Conservation (phyloP, 148 eudicot species). For the Vaccinium macrocarpon region DNA sequence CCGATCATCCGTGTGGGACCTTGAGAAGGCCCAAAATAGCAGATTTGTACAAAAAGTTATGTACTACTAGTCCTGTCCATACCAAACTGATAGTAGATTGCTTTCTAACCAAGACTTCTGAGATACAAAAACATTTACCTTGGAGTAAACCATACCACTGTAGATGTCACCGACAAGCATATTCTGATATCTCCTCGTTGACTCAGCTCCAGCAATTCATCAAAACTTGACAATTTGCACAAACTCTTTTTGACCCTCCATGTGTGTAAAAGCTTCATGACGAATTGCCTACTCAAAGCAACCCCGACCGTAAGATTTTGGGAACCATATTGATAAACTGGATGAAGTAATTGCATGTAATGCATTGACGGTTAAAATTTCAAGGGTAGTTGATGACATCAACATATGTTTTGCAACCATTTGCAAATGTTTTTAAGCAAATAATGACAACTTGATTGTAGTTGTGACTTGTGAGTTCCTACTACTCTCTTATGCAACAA, state of each 20-base stretch:
- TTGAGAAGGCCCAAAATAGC: too few relatives aligned
- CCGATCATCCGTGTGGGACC: too few relatives aligned
- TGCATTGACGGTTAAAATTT: neutral
- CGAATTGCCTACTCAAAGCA: constrained; percentile 68
- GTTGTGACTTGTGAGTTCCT: constrained; percentile 21
- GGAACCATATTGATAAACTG: constrained; percentile 6
- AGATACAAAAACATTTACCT: constrained; percentile 38
- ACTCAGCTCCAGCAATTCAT: constrained; percentile 88
- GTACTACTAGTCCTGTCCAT: too few relatives aligned
- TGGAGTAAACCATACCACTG: constrained; percentile 90
- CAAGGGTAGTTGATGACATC: neutral
- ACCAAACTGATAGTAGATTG: neutral
- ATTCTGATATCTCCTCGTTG: constrained; percentile 87
- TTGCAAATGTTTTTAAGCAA: neutral
- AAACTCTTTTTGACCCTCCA: constrained; percentile 89
- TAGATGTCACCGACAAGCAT: constrained; percentile 98
- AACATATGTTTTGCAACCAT: neutral
- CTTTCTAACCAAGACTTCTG: neutral
- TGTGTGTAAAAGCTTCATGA: constrained; percentile 97
- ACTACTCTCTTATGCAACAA: neutral
- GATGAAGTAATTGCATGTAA: neutral
- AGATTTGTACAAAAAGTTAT: too few relatives aligned
- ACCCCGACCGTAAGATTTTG: neutral
- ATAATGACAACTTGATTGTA: neutral
- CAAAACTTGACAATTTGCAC: constrained; percentile 85